Evolutionary conservation across 257 asterid species (phyloP).

Genomic region (Paraleonurus japonicus): DNA sequence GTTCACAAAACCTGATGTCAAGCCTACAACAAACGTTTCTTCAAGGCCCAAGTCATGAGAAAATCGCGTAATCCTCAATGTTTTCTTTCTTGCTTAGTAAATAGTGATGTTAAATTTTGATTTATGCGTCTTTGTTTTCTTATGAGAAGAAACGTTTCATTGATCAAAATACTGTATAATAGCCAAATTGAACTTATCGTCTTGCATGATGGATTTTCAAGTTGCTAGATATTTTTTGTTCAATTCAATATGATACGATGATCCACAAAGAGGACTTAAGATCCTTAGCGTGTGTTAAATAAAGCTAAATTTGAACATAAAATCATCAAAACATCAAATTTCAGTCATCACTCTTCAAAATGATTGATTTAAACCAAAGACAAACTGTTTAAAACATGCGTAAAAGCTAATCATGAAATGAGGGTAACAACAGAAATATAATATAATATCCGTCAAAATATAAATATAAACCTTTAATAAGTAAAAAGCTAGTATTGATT

Average conservation of each 20-base stretch:
- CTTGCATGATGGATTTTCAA: background rate
- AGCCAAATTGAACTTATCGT: background rate
- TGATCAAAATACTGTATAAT: background rate
- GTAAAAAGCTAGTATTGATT: too few relatives aligned
- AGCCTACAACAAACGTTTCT: conserved; percentile 27
- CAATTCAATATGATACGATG: background rate
- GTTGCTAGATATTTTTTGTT: background rate
- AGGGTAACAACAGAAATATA: too few relatives aligned
- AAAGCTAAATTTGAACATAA: too few relatives aligned
- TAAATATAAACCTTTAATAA: too few relatives aligned
- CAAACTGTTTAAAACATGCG: too few relatives aligned
- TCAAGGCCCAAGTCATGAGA: conserved; percentile 43
- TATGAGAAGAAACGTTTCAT: background rate
- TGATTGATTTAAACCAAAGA: background rate
- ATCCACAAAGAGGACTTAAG: too few relatives aligned
- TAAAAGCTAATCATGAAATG: too few relatives aligned
- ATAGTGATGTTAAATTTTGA: background rate
- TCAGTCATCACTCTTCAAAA: background rate
- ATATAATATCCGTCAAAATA: too few relatives aligned
- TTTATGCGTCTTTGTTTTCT: background rate
- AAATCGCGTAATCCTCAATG: background rate
- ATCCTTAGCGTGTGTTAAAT: too few relatives aligned
- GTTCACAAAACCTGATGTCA: conserved; percentile 67
- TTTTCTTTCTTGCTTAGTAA: background rate
- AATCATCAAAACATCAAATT: too few relatives aligned